Percentiles rank a stretch among this genome's conserved stretches.
Conservation (phyloP, 768 basidiomycete genomes). For the Neoboletus subvelutipes region DNA sequence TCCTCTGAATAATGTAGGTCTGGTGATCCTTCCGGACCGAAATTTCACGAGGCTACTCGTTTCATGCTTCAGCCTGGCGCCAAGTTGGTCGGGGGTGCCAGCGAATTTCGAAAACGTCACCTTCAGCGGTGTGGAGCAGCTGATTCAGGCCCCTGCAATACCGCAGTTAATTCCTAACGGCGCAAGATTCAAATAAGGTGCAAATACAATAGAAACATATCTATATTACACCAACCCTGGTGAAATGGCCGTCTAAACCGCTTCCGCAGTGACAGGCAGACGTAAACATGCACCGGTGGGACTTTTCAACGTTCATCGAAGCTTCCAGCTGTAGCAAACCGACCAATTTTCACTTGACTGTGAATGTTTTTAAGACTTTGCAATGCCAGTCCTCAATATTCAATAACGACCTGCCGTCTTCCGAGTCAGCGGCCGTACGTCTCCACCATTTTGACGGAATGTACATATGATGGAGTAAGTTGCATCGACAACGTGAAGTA, state of each 20-base stretch:
- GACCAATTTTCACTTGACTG: not conserved
- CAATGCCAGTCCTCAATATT: not conserved
- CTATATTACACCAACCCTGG: not conserved
- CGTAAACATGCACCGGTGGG: not conserved
- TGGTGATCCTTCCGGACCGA: not conserved
- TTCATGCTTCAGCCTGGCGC: too few species aligned
- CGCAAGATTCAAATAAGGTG: not conserved
- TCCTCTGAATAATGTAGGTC: not conserved
- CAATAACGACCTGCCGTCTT: too few species aligned
- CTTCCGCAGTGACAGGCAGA: not conserved
- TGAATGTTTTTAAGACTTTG: not conserved
- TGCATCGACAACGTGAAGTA: not conserved
- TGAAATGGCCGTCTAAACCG: not conserved
- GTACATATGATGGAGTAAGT: not conserved
- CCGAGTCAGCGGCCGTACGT: not conserved
- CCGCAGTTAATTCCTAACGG: not conserved
- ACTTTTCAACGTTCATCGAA: not conserved
- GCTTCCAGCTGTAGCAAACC: not conserved
- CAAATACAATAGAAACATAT: not conserved
- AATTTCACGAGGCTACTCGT: not conserved
- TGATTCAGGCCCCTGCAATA: not conserved
- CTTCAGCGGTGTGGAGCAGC: not conserved
- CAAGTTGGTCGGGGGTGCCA: not conserved
- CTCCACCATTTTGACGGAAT: not conserved
- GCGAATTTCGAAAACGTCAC: not conserved